Conservation (phyloP, 2,329 filamentous ascomycete species). For the Parastagonospora avenae region DNA sequence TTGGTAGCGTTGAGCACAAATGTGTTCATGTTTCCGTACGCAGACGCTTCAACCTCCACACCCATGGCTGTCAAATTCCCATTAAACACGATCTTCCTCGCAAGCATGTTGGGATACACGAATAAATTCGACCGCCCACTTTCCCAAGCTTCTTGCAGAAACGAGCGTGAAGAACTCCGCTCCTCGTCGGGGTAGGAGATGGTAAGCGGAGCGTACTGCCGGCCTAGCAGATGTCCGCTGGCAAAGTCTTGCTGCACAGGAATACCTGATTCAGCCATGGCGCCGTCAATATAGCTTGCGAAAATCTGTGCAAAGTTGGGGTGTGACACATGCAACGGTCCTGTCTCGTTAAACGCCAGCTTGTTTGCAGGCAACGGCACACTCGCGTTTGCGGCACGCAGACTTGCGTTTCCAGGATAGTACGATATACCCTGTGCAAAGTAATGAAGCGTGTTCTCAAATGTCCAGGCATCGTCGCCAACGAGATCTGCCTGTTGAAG, state of each 20-base stretch:
- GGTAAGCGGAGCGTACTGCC: not conserved
- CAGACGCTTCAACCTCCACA: not conserved
- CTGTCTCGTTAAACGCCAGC: not conserved
- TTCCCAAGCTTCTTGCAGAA: not conserved
- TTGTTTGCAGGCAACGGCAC: not conserved
- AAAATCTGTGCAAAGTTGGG: not conserved
- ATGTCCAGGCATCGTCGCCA: not conserved
- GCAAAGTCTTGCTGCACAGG: not conserved
- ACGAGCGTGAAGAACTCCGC: not conserved
- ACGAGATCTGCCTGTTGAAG: not conserved
- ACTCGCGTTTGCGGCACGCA: not conserved
- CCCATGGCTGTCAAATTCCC: not conserved
- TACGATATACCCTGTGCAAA: not conserved
- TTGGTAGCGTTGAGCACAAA: not conserved
- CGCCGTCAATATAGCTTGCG: not conserved
- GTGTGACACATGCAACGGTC: not conserved
- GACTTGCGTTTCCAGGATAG: not conserved
- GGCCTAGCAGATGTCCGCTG: not conserved
- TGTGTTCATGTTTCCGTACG: not conserved
- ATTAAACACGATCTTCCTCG: not conserved
- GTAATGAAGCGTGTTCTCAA: not conserved
- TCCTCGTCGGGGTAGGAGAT: not conserved
- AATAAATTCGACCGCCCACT: not conserved
- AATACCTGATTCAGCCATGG: not conserved
- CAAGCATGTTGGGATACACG: not conserved